phyloP scores from a whole-genome alignment of 2,329 filamentous ascomycete genomes.

The Nothomitra cinnamomea region DNA sequence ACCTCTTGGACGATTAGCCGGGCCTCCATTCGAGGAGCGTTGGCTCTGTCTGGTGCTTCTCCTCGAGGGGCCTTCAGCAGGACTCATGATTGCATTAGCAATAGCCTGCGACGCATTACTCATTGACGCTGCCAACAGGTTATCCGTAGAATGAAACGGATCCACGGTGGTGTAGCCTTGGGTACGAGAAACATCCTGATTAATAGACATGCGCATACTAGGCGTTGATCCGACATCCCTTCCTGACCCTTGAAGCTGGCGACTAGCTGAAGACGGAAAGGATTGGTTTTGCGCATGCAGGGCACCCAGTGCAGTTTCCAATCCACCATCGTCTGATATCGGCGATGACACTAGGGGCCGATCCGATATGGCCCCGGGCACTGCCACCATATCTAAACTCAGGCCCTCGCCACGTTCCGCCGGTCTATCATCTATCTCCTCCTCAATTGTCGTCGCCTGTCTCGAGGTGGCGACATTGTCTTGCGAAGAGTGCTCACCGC shows the following conservation, averaged over 20 bases:
- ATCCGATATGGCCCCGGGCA: neutral
- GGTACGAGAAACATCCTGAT: neutral
- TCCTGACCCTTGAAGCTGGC: neutral
- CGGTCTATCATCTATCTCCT: neutral
- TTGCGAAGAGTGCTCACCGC: neutral
- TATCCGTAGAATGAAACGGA: neutral
- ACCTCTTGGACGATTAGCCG: neutral
- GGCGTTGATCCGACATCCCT: neutral
- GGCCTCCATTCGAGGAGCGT: neutral
- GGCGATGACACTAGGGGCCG: neutral
- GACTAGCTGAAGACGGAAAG: neutral
- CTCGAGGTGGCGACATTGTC: neutral
- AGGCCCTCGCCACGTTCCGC: neutral
- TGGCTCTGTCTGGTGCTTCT: neutral
- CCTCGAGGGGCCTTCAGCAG: neutral
- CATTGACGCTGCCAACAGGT: neutral
- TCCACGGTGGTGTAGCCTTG: neutral
- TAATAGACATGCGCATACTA: neutral
- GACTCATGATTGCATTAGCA: neutral
- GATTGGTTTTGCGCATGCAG: neutral
- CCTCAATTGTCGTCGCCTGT: neutral
- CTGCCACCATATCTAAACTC: neutral
- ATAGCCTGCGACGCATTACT: neutral
- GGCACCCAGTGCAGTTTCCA: neutral
- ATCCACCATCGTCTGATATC: neutral